These are phyloP conservation scores for Lasiodiplodia theobromae DNA, from an alignment of 2,329 filamentous ascomycete genomes.

Conservation along the genomic window DNA sequence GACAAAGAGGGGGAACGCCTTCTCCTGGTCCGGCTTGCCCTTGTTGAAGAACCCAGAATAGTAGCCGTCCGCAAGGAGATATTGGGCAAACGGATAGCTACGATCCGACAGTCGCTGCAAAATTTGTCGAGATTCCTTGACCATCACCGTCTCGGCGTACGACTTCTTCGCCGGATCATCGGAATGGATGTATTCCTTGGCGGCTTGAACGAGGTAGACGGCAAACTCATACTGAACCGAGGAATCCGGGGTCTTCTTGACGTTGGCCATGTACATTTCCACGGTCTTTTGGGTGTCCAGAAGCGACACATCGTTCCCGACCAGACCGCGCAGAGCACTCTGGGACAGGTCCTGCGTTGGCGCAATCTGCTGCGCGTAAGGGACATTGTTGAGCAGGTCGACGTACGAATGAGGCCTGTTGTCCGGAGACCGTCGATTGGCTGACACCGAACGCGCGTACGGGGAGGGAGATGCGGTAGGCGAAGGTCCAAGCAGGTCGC, in stretches of 20 bases:
- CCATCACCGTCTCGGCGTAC: slow-evolving; percentile 61
- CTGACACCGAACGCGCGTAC: slow-evolving; percentile 58
- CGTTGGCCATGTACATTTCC: slow-evolving; percentile 96
- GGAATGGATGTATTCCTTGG: slow-evolving; percentile 69
- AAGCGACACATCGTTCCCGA: slow-evolving; percentile 90
- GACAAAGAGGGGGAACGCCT: slow-evolving; percentile 90
- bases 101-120: slow-evolving; percentile 84
- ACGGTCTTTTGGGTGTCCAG: slow-evolving; percentile 92
- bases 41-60: slow-evolving; percentile 95
- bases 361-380: slow-evolving; percentile 80
- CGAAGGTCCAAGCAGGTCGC: slow-evolving; percentile 48
- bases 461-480: slow-evolving; percentile 49
- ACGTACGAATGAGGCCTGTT: slow-evolving; percentile 66
- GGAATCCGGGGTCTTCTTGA: slow-evolving; percentile 93
- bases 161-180: slow-evolving; percentile 34
- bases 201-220: slow-evolving; percentile 88
- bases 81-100: slow-evolving; percentile 96
- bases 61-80: slow-evolving; percentile 94
- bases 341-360: slow-evolving; percentile 71
- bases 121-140: slow-evolving; percentile 88
- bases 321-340: slow-evolving; percentile 75
- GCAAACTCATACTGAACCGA: slow-evolving; percentile 96
- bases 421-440: slow-evolving; percentile 64
- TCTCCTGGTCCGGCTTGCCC: slow-evolving; percentile 88
- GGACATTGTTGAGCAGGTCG: slow-evolving; percentile 68